Percentiles rank a stretch among this genome's conserved stretches.
phyloP scores from a whole-genome alignment of 176 grass and related monocot species.

The Bonia amplexicaulis region DNA sequence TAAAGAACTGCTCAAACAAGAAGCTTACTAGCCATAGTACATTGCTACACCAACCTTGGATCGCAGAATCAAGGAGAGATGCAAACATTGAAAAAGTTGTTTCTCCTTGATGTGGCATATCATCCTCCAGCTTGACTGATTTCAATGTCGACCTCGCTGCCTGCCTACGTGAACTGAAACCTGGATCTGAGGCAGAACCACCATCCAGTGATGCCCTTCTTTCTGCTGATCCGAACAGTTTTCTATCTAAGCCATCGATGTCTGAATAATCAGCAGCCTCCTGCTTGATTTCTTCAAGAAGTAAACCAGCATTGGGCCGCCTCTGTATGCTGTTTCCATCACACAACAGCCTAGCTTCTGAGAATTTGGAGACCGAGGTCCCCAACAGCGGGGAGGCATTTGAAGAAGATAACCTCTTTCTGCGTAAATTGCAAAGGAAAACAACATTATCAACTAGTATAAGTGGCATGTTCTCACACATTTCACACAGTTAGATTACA shows the following conservation, averaged over 20 bases:
- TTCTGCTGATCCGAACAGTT: constrained; percentile 36
- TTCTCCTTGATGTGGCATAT: constrained; percentile 47
- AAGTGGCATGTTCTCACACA: not conserved
- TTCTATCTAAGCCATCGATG: constrained; percentile 52
- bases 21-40: not conserved
- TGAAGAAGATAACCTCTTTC: constrained; percentile 66
- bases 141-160: constrained; percentile 28
- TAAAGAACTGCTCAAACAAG: not conserved
- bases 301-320: constrained; percentile 68
- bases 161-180: constrained; percentile 43
- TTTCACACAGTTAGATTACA: not conserved
- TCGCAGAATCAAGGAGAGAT: constrained; percentile 88
- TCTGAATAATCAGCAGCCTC: constrained; percentile 59
- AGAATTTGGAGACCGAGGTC: constrained; percentile 57
- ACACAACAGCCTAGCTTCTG: constrained; percentile 52
- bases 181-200: constrained; percentile 34
- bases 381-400: constrained; percentile 61
- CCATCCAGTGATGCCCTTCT: constrained; percentile 53
- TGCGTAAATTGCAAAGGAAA: constrained; percentile 27
- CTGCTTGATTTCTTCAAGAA: constrained; percentile 93
- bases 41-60: constrained; percentile 58
- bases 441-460: constrained; percentile 1
- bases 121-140: constrained; percentile 62
- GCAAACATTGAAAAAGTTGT: constrained; percentile 66
- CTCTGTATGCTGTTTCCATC: constrained; percentile 76